phyloP scores from a whole-genome alignment of 2,329 filamentous ascomycete genomes.

The Cercospora citrullina region DNA sequence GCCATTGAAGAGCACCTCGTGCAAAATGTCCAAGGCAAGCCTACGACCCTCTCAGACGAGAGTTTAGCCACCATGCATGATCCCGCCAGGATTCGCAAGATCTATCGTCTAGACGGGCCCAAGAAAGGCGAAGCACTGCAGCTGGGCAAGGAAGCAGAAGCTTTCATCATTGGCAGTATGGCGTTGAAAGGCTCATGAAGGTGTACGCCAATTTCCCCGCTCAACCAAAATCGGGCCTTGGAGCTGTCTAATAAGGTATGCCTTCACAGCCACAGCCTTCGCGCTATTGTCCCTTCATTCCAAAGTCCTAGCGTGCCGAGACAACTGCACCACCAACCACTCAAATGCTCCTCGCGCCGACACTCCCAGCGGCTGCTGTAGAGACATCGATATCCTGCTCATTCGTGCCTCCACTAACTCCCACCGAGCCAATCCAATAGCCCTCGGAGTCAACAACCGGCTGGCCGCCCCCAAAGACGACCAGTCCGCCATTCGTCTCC shows the following conservation, averaged over 20 bases:
- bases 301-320: background rate
- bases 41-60: constrained; percentile 62
- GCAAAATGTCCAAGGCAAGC: constrained; percentile 61
- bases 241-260: background rate
- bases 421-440: constrained; percentile 35
- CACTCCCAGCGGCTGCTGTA: constrained; percentile 12
- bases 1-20: constrained; percentile 60
- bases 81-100: constrained; percentile 70
- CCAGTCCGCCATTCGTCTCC: constrained; percentile 34
- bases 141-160: constrained; percentile 58
- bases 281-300: background rate
- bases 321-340: background rate
- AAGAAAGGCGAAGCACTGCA: constrained; percentile 35
- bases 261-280: background rate
- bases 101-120: constrained; percentile 74
- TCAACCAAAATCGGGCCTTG: background rate
- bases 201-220: background rate
- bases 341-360: constrained; percentile 2
- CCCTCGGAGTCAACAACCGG: constrained; percentile 32
- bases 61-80: constrained; percentile 63
- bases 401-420: constrained; percentile 35
- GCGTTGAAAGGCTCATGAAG: constrained; percentile 64
- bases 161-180: constrained; percentile 67
- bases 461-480: constrained; percentile 35
- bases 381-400: constrained; percentile 29